phyloP scores from a whole-genome alignment of 495 filamentous ascomycete species.

The Podospora pseudocomata region DNA sequence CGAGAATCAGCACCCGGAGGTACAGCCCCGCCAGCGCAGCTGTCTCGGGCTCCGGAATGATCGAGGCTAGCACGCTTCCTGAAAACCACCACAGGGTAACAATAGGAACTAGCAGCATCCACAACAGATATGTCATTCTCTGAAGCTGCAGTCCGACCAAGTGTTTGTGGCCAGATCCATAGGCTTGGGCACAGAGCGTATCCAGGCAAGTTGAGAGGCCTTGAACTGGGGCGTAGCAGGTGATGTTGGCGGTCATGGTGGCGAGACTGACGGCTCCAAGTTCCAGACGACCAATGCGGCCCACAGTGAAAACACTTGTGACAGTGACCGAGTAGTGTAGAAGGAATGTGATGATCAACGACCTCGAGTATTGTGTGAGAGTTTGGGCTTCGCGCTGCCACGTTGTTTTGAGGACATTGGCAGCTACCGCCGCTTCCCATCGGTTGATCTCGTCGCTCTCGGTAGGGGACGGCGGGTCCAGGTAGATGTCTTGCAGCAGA shows the following conservation, averaged over 20 bases:
- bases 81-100: constrained; percentile 56
- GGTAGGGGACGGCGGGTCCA: constrained; percentile 18
- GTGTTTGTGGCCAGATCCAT: constrained; percentile 62
- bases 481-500: constrained; percentile 24
- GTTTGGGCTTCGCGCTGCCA: constrained; percentile 79
- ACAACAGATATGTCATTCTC: constrained; percentile 65
- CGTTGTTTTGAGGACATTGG: constrained; percentile 72
- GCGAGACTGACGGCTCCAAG: constrained; percentile 62
- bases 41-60: constrained; percentile 60
- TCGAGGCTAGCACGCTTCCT: constrained; percentile 50
- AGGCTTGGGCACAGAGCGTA: constrained; percentile 72
- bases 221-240: constrained; percentile 66
- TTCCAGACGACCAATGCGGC: constrained; percentile 59
- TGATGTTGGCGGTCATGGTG: constrained; percentile 71
- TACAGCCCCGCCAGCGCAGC: constrained; percentile 63
- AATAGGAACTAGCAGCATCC: constrained; percentile 60
- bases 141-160: constrained; percentile 70
- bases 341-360: constrained; percentile 65
- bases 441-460: constrained; percentile 33
- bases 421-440: constrained; percentile 76
- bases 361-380: constrained; percentile 50
- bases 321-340: constrained; percentile 71
- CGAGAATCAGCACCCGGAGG: constrained; percentile 59
- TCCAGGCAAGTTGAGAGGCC: constrained; percentile 68
- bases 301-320: constrained; percentile 64